Percentiles rank a stretch among this genome's conserved stretches.
These are phyloP conservation scores for Populus euphratica DNA, from an alignment of 345 rosid genomes.

Conservation along the genomic window DNA sequence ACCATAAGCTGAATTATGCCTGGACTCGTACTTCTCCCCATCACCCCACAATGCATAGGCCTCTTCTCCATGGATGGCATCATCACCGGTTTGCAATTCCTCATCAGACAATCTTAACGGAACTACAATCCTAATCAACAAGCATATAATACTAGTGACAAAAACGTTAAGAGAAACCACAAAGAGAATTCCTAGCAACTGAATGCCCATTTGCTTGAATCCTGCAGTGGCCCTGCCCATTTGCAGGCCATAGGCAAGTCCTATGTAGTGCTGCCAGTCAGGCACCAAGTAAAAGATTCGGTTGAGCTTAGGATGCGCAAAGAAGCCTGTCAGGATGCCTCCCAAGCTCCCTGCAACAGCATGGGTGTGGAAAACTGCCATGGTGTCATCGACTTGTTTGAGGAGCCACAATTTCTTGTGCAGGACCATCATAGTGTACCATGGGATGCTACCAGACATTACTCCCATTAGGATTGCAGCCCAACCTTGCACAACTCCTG, in stretches of 20 bases:
- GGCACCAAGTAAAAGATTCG: slow-evolving; percentile 41
- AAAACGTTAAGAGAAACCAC: slow-evolving; percentile 34
- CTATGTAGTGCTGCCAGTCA: slow-evolving; percentile 46
- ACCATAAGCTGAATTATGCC: slow-evolving; percentile 33
- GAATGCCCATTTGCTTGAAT: slow-evolving; percentile 53
- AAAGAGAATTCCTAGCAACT: slow-evolving; percentile 48
- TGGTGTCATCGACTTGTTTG: slow-evolving; percentile 59
- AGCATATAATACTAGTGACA: slow-evolving; percentile 43
- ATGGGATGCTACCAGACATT: slow-evolving; percentile 65
- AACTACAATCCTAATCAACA: slow-evolving; percentile 35
- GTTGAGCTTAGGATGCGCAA: slow-evolving; percentile 56
- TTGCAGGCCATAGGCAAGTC: slow-evolving; percentile 47
- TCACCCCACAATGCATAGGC: slow-evolving; percentile 73
- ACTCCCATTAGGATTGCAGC: slow-evolving; percentile 64
- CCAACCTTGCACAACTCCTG: slow-evolving; percentile 76
- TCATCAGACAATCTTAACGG: slow-evolving; percentile 56
- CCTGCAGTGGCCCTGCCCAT: slow-evolving; percentile 31
- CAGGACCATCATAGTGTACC: slow-evolving; percentile 76
- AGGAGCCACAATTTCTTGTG: slow-evolving; percentile 59
- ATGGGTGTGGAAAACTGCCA: slow-evolving; percentile 71
- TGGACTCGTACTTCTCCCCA: slow-evolving; percentile 62
- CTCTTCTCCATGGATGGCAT: slow-evolving; percentile 66
- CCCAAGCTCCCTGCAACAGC: slow-evolving; percentile 64
- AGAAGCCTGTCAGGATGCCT: slow-evolving; percentile 60
- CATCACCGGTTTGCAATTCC: slow-evolving; percentile 50